A percentile compares a stretch with the other conserved stretches of the same genome.
Conservation (phyloP, 495 filamentous ascomycete species). For the Entonaema liquescens region DNA sequence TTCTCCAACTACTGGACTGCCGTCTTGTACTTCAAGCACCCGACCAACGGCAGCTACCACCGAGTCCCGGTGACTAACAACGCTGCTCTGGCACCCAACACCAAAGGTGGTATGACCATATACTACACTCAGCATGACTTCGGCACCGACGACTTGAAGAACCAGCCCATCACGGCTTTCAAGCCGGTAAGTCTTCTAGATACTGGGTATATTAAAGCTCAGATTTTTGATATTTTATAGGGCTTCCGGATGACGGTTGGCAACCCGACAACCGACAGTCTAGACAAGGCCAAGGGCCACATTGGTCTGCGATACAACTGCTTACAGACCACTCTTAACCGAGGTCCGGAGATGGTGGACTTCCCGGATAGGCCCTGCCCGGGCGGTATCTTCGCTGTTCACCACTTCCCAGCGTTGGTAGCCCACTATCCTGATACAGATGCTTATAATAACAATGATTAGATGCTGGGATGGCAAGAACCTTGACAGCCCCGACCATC, state of each 20-base stretch:
- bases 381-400: constrained; percentile 60
- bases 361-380: constrained; percentile 57
- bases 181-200: constrained; percentile 49
- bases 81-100: constrained; percentile 53
- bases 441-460: constrained; percentile 28
- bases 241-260: constrained; percentile 66
- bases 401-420: constrained; percentile 63
- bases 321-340: constrained; percentile 50
- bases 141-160: constrained; percentile 51
- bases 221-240: constrained; percentile 40
- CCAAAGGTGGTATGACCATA: constrained; percentile 58
- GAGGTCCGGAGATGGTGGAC: constrained; percentile 55
- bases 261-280: constrained; percentile 48
- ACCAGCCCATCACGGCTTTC: constrained; percentile 56
- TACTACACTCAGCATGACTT: constrained; percentile 60
- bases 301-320: constrained; percentile 60
- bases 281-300: constrained; percentile 45
- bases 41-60: constrained; percentile 58
- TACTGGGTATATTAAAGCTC: background rate
- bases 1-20: constrained; percentile 61
- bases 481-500: constrained; percentile 65
- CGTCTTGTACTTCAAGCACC: constrained; percentile 59
- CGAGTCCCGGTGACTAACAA: constrained; percentile 54
- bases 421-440: background rate
- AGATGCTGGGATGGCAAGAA: constrained; percentile 68